A percentile compares a stretch with the other conserved stretches of the same genome.
These are phyloP conservation scores for Letharia lupina DNA, from an alignment of 495 filamentous ascomycete genomes.

Conservation along the genomic window DNA sequence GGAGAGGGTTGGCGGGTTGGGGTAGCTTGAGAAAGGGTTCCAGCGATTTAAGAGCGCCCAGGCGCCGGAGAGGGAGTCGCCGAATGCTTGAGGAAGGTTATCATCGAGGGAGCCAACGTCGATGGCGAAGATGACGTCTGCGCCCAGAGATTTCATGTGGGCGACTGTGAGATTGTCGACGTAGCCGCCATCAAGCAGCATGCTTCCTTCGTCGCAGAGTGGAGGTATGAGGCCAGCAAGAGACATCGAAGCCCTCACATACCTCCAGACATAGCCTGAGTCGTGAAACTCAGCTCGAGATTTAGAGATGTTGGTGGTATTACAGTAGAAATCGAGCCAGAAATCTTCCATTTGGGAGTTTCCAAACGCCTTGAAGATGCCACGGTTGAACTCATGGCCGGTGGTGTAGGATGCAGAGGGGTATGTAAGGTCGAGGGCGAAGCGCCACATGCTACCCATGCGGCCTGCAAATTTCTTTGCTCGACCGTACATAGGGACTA, in stretches of 20 bases:
- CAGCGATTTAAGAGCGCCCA: slow-evolving; percentile 92
- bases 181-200: slow-evolving; percentile 94
- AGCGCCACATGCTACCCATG: slow-evolving; percentile 97
- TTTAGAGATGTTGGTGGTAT: slow-evolving; percentile 94
- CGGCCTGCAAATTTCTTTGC: slow-evolving; percentile 95
- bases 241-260: slow-evolving; percentile 92
- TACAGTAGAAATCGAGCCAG: slow-evolving; percentile 98
- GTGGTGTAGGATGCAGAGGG: slow-evolving; percentile 93
- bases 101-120: slow-evolving; percentile 91
- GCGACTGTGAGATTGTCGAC: slow-evolving; percentile 94
- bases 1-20: slow-evolving; percentile 88
- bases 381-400: slow-evolving; percentile 96
- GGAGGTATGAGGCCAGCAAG: slow-evolving; percentile 87
- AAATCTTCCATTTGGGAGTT: slow-evolving; percentile 97
- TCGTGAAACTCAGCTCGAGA: slow-evolving; percentile 85
- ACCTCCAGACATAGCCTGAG: slow-evolving; percentile 92
- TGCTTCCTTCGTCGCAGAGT: slow-evolving; percentile 90
- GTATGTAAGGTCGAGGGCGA: slow-evolving; percentile 91
- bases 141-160: slow-evolving; percentile 92
- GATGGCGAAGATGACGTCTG: slow-evolving; percentile 88
- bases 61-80: slow-evolving; percentile 88
- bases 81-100: slow-evolving; percentile 79
- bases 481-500: slow-evolving; percentile 91
- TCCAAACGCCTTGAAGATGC: slow-evolving; percentile 97
- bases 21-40: slow-evolving; percentile 82